phyloP scores from a whole-genome alignment of 768 basidiomycete genomes.

The Leccinum sublutescens region DNA sequence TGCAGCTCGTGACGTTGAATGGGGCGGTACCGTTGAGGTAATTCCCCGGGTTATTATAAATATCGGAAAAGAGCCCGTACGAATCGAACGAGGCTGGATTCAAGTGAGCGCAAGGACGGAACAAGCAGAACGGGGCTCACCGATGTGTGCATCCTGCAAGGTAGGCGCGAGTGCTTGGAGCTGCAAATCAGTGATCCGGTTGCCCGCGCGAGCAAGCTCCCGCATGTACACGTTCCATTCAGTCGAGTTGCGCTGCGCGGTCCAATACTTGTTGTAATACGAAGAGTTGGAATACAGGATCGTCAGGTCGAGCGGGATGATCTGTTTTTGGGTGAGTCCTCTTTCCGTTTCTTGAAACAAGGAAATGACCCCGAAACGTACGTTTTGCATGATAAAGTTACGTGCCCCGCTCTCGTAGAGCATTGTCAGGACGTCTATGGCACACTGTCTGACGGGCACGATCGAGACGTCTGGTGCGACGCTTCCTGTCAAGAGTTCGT shows the following conservation, averaged over 20 bases:
- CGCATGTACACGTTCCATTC: constrained; percentile 57
- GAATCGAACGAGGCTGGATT: constrained; percentile 57
- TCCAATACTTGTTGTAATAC: constrained; percentile 53
- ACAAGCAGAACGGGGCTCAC: constrained; percentile 28
- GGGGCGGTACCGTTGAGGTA: constrained; percentile 68
- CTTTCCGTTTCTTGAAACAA: no score
- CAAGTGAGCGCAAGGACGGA: background rate
- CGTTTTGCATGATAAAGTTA: constrained; percentile 70
- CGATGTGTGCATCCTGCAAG: constrained; percentile 55
- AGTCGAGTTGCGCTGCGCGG: constrained; percentile 48
- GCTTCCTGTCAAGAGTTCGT: constrained; percentile 52
- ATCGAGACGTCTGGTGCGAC: constrained; percentile 47
- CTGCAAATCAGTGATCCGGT: constrained; percentile 50
- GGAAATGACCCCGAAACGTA: constrained; percentile 27
- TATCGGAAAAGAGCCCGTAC: constrained; percentile 57
- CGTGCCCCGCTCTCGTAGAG: constrained; percentile 59
- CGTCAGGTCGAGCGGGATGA: constrained; percentile 53
- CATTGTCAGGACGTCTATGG: constrained; percentile 56
- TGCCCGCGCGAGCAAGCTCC: constrained; percentile 51
- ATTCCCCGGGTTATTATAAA: constrained; percentile 45
- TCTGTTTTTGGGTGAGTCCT: constrained; percentile 32
- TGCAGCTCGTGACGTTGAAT: constrained; percentile 53
- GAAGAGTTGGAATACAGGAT: constrained; percentile 47
- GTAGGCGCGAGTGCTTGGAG: constrained; percentile 47
- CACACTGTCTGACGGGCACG: constrained; percentile 56